These are phyloP conservation scores for Wickerhamiella sergipiensis DNA, from an alignment of 805 yeast species.

Conservation along the genomic window DNA sequence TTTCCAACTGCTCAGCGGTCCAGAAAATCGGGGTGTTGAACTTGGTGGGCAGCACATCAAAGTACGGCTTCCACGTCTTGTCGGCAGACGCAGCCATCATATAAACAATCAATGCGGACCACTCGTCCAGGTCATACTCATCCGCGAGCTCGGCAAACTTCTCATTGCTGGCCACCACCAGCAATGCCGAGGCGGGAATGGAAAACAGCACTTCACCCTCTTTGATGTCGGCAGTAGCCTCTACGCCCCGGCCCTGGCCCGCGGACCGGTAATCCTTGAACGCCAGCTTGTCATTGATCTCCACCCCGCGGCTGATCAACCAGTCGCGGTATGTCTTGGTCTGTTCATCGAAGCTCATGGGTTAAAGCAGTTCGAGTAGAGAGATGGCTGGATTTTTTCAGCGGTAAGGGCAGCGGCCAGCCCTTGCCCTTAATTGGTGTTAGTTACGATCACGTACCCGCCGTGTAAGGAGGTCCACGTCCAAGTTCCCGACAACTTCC, in stretches of 20 bases:
- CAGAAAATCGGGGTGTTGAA: conserved; percentile 72
- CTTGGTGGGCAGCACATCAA: conserved; percentile 50
- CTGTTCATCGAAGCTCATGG: conserved; percentile 16
- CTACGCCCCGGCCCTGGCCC: conserved; percentile 66
- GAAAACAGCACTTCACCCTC: conserved; percentile 54
- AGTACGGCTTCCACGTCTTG: conserved; percentile 58
- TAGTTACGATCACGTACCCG: not conserved
- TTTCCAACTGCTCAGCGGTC: conserved; percentile 44
- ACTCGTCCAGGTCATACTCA: conserved; percentile 33
- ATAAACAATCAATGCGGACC: conserved; percentile 67
- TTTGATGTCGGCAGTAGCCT: conserved; percentile 47
- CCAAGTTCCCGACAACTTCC: too few species aligned
- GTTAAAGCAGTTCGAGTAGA: not conserved
- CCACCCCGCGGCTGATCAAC: conserved; percentile 31
- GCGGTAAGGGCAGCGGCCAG: not conserved
- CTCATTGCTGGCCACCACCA: conserved; percentile 42
- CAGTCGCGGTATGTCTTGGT: conserved; percentile 34
- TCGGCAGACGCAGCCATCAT: conserved; percentile 46
- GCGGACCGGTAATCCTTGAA: conserved; percentile 45
- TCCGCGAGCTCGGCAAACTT: conserved; percentile 14
- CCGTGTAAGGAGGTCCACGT: too few species aligned
- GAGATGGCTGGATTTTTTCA: not conserved
- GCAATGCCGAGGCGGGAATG: conserved; percentile 44
- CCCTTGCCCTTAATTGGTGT: not conserved
- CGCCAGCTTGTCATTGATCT: conserved; percentile 41